phyloP scores from a whole-genome alignment of 2,329 filamentous ascomycete species.

The Saccharata proteae region DNA sequence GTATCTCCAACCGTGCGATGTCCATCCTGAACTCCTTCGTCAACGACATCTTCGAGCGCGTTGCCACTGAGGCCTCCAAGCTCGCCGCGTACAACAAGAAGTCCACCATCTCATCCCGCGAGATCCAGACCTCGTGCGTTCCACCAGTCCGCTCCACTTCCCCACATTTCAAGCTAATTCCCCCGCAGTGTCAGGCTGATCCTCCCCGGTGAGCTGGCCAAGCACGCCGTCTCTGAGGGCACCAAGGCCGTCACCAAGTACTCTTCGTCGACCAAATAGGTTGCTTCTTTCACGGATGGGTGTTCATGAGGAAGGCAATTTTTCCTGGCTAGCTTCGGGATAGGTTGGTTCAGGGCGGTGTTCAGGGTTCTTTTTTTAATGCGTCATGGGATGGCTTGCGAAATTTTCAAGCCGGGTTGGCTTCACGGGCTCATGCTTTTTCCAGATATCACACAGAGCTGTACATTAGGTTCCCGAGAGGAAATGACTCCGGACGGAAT shows the following conservation, averaged over 20 bases:
- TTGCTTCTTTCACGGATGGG: conserved; percentile 8
- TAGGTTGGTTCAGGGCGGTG: conserved; percentile 11
- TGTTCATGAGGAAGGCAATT: conserved; percentile 7
- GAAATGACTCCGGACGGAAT: conserved; percentile 23
- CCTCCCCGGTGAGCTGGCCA: conserved; percentile 94
- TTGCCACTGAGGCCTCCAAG: conserved; percentile 97
- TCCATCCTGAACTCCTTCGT: conserved; percentile 99
- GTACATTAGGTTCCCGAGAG: conserved; percentile 28
- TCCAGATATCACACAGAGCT: conserved; percentile 14
- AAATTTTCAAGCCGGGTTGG: conserved; percentile 16
- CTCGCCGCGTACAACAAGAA: conserved; percentile 99
- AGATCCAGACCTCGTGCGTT: conserved; percentile 90
- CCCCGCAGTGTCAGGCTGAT: conserved; percentile 69
- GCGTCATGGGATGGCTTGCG: conserved; percentile 39
- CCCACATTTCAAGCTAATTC: conserved; percentile 16
- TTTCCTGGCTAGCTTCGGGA: conserved; percentile 8
- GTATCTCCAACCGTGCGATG: conserved; percentile 99
- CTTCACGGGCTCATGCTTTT: conserved; percentile 10
- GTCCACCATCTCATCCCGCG: conserved; percentile 97
- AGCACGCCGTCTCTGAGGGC: conserved; percentile 98
- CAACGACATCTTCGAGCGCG: conserved; percentile 99
- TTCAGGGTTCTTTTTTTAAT: conserved; percentile 38
- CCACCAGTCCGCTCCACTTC: neutral
- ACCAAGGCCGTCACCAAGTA: conserved; percentile 99
- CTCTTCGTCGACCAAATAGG: conserved; percentile 98